phyloP scores from a whole-genome alignment of 768 basidiomycete species.

The Solioccasus polychromus region DNA sequence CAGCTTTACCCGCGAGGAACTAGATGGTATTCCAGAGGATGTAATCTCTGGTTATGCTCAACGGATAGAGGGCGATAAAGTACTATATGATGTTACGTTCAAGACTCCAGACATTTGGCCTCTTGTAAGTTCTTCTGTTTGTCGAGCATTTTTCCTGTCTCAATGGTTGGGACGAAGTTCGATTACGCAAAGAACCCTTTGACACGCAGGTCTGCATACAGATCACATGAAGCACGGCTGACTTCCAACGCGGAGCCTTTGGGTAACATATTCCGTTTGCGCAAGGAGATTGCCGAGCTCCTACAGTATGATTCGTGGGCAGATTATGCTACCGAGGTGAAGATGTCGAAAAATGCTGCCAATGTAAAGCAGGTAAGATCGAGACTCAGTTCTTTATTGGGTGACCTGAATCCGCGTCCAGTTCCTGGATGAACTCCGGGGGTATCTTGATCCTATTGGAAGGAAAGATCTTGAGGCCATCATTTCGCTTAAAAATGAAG shows the following conservation, averaged over 20 bases:
- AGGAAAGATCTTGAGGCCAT: conserved; percentile 62
- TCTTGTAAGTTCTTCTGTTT: conserved; percentile 42
- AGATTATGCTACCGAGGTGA: conserved; percentile 77
- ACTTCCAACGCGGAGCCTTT: conserved; percentile 68
- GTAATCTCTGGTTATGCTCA: conserved; percentile 74
- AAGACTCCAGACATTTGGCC: conserved; percentile 83
- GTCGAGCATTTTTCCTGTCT: neutral
- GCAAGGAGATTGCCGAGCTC: conserved; percentile 62
- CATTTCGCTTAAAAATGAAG: conserved; percentile 69
- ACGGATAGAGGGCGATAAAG: conserved; percentile 52
- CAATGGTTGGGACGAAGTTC: conserved; percentile 43
- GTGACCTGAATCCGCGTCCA: conserved; percentile 20
- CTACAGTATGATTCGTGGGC: conserved; percentile 79
- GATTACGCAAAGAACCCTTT: conserved; percentile 69
- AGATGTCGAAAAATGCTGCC: conserved; percentile 73
- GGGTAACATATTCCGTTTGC: conserved; percentile 61
- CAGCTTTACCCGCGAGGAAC: conserved; percentile 65
- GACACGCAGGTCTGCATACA: conserved; percentile 63
- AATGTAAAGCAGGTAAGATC: conserved; percentile 49
- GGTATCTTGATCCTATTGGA: conserved; percentile 70
- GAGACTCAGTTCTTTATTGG: neutral
- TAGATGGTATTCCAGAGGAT: conserved; percentile 77
- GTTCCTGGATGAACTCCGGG: conserved; percentile 75
- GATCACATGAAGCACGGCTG: conserved; percentile 65
- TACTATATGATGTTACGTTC: conserved; percentile 69